phyloP scores from a whole-genome alignment of 2,329 filamentous ascomycete genomes.

The Exophiala dermatitidis region DNA sequence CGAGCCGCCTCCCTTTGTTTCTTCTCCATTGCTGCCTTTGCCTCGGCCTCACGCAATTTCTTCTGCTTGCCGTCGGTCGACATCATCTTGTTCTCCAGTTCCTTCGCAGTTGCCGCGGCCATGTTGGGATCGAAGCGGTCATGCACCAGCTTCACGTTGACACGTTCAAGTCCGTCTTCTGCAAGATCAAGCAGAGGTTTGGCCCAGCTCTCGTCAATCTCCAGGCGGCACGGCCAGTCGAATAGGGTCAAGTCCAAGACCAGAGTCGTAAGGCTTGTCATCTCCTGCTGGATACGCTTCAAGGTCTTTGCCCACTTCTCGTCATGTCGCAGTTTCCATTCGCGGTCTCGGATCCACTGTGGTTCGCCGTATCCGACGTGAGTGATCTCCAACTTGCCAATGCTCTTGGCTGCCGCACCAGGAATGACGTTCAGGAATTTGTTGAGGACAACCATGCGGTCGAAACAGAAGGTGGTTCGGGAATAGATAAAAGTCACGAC shows the following conservation, averaged over 20 bases:
- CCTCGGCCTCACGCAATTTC: conserved; percentile 12
- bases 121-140: conserved; percentile 18
- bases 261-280: conserved; percentile 17
- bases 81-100: conserved; percentile 25
- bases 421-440: conserved; percentile 34
- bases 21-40: conserved; percentile 13
- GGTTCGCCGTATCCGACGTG: conserved; percentile 25
- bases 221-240: conserved; percentile 25
- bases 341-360: conserved; percentile 14
- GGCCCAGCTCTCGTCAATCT: conserved; percentile 17
- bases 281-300: conserved; percentile 11
- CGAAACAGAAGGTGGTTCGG: conserved; percentile 25
- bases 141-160: conserved; percentile 18
- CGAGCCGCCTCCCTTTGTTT: conserved; percentile 13
- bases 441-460: conserved; percentile 31
- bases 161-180: conserved; percentile 16
- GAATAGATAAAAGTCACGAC: conserved; percentile 22
- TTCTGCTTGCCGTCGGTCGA: conserved; percentile 19
- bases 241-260: conserved; percentile 20
- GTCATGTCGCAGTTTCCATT: conserved; percentile 24
- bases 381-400: conserved; percentile 25
- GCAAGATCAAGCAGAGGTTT: conserved; percentile 16
- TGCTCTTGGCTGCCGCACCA: conserved; percentile 41
- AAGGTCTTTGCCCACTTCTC: conserved; percentile 20
- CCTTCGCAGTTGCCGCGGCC: conserved; percentile 4